Base-by-base conservation (phyloP, 169 alveolate genomes). In the Miamiensis avidus region DNA sequence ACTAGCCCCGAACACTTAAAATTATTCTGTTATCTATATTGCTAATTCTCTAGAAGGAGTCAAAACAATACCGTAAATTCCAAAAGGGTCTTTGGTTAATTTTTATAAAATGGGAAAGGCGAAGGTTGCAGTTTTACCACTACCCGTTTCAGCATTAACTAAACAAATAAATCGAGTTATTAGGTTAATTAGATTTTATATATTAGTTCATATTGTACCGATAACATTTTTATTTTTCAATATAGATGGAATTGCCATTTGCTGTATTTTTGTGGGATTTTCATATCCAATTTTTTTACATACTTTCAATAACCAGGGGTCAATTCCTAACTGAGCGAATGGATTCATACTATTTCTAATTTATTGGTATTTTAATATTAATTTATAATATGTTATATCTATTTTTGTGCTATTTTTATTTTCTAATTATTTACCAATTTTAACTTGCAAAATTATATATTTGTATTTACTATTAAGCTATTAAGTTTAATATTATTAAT, bases 31-130 rank as follows among this genome's bases (percentile, higher is more conserved):
- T 27, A 99, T 98, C 89, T 99, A 99, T 49, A 96, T 84, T 0
- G 99, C 99, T 65, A 99, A 95, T 88, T 99, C 99, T 86, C 99
- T 94, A 31, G 99, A 97, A n/a, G 99, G 99, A 6, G 99, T 93
- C 32, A 99, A 87, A 65, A 99, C 97, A 69, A 98, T 90, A 0
- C 98, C 98, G 93, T 97, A 99, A 26, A 99, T 95, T 34, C 99
- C 99, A 91, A 88, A 98, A 20, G 99, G 99, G 89, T 99, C 99
- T 88, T 95, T 95, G 30, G 98, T 91, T 72, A 99, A 91, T 31
- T 95, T 92, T 84, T 98, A 97, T 29, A 99, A 93, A 27, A 98
- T 96, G 0, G 99, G 99, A 87, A 99, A 92, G 77, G 99, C 97
- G 94, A 98, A 99, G 72, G 99, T 97, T 28, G 99, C 99, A 16